Evolutionary conservation across 306 rosid genomes (phyloP), one percentile per base, ranked within the genome.

Genomic region (Quercus suber): DNA sequence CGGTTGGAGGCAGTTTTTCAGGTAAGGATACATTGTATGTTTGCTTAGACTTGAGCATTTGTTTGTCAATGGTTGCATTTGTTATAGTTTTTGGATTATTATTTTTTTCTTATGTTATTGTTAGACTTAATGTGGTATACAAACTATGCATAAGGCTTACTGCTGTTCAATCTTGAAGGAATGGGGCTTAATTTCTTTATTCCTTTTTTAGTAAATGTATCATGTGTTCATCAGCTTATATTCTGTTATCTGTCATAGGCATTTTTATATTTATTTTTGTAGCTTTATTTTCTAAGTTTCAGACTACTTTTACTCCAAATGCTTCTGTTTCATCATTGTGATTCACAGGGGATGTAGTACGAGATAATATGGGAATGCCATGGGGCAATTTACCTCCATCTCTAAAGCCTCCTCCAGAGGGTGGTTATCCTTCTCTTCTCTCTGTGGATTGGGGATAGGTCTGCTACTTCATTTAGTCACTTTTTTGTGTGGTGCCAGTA

Each of bases 351-450:
- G 82, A 53, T 86, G 74, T 79, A 74, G 83, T 86, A 5, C 69
- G 74, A 79, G 88, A 87, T 59, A 80, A 79, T 2, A 83, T 73
- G 83, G 91, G 90, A 78, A 69, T 84, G 73, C 64, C 91, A 15
- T 87, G 86, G 84, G 94, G 78, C 15, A 95, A 92, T 79, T 73
- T 92, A 63, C 99, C 97, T n/a, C 96, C 94, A 2, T 92, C 94
- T 37, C 64, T 89, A 73, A 84, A 85, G 83, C 92, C 92, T 82
- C 92, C 91, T n/a, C 95, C 88, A 4, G 90, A 90, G 49, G 90
- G 81, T 80, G 95, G 90, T 67, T 87, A 88, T 82, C 88, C 89
- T 1, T 49, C 28, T 0, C 80, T 88, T 58, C 94, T 93, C 33
- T 86, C 81, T 61, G 70, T 89, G 19, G 95, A 90, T 18, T 94